phyloP scores from a whole-genome alignment of 1,139 yeast genomes.

The Pichia sp. region DNA sequence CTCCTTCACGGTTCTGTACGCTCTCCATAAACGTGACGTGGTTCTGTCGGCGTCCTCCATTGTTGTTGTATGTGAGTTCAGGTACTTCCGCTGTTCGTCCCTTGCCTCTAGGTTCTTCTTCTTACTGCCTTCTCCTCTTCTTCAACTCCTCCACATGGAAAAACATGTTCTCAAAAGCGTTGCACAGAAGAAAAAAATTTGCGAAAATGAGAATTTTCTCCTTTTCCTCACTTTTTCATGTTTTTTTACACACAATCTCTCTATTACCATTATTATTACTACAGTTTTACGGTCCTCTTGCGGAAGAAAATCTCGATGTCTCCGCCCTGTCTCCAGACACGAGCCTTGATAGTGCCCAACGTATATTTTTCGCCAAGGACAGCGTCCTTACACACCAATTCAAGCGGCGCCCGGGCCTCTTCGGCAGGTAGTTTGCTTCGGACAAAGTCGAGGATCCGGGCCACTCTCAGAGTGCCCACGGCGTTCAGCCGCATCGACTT shows the following conservation, averaged over 20 bases:
- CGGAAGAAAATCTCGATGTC: conserved; percentile 60
- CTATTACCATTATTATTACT: background rate
- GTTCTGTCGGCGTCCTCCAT: conserved; percentile 92
- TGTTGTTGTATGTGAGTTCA: conserved; percentile 19
- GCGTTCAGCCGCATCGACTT: conserved; percentile 62
- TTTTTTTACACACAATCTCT: background rate
- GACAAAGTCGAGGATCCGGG: conserved; percentile 63
- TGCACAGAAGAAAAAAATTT: background rate
- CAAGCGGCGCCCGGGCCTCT: conserved; percentile 53
- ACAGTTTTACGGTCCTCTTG: background rate
- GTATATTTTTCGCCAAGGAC: conserved; percentile 67
- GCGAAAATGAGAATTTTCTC: background rate
- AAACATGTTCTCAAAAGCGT: conserved; percentile 2
- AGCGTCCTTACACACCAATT: conserved; percentile 65
- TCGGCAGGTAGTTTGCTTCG: conserved; percentile 65
- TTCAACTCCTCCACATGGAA: background rate
- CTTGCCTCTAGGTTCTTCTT: background rate
- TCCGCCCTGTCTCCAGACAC: conserved; percentile 80
- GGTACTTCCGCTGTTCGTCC: background rate
- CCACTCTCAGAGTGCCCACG: conserved; percentile 72
- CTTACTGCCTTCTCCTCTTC: background rate
- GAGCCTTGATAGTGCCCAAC: conserved; percentile 74
- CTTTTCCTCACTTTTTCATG: background rate
- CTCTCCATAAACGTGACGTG: conserved; percentile 90
- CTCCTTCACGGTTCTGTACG: conserved; percentile 89